These are phyloP conservation scores for Pichia cactophila DNA, from an alignment of 1,139 yeast genomes.

Conservation along the genomic window DNA sequence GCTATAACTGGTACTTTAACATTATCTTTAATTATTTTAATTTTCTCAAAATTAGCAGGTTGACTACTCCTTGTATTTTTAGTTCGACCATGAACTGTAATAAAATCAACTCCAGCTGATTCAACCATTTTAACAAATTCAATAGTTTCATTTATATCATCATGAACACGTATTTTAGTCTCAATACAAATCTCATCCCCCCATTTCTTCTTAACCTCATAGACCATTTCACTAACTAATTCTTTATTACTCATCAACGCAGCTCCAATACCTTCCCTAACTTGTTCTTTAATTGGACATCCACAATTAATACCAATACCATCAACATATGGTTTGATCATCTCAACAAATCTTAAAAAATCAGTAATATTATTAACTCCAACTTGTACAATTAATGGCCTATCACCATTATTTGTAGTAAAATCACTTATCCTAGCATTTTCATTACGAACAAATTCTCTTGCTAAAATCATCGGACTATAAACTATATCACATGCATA, in stretches of 20 bases:
- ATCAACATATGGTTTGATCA: conserved; percentile 87
- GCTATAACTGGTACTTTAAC: conserved; percentile 82
- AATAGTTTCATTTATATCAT: conserved; percentile 63
- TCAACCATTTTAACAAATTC: conserved; percentile 68
- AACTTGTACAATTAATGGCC: conserved; percentile 78
- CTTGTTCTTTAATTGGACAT: conserved; percentile 93
- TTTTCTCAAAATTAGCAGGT: conserved; percentile 80
- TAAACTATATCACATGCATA: conserved; percentile 78
- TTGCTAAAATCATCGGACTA: conserved; percentile 92
- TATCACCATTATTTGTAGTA: conserved; percentile 63
- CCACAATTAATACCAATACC: conserved; percentile 96
- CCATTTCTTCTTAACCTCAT: conserved; percentile 66
- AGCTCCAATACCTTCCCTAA: conserved; percentile 94
- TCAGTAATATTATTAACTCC: conserved; percentile 89
- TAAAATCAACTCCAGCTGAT: conserved; percentile 84
- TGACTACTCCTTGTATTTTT: conserved; percentile 75
- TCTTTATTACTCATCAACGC: conserved; percentile 85
- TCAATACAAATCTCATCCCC: conserved; percentile 70
- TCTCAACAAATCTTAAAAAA: conserved; percentile 69
- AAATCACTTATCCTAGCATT: conserved; percentile 80
- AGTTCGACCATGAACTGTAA: conserved; percentile 91
- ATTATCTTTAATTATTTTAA: conserved; percentile 51
- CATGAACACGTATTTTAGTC: conserved; percentile 85
- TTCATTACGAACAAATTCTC: conserved; percentile 85
- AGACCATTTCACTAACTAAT: conserved; percentile 74